A percentile compares a stretch with the other conserved stretches of the same genome.
Evolutionary conservation across 345 rosid species (phyloP).

Genomic region (Eucalyptus shirleyi): DNA sequence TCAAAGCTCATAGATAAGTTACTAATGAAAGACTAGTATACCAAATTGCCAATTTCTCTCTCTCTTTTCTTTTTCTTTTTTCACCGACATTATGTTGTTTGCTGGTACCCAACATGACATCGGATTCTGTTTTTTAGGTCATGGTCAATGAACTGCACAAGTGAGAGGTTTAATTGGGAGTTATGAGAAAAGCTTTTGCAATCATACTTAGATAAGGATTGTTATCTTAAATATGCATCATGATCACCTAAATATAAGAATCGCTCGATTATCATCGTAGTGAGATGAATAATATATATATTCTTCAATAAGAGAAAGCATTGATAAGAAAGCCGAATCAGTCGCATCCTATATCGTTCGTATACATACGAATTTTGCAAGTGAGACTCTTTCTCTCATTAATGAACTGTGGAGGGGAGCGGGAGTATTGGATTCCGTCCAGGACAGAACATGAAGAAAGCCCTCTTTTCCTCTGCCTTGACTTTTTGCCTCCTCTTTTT

Average conservation of each 20-base stretch:
- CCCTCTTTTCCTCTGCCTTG: not conserved
- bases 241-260: not conserved
- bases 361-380: not conserved
- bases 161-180: not conserved
- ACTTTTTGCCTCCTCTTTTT: not conserved
- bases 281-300: fast-evolving
- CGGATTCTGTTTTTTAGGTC: not conserved
- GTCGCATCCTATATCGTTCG: not conserved
- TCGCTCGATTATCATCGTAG: not conserved
- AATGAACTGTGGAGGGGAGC: not conserved
- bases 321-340: not conserved
- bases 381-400: not conserved
- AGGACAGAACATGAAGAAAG: not conserved
- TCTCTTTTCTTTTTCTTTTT: not conserved
- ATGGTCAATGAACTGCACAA: not conserved
- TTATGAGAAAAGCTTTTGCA: not conserved
- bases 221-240: not conserved
- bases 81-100: not conserved
- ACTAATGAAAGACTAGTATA: not conserved
- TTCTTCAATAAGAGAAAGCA: not conserved
- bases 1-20: not conserved
- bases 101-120: not conserved
- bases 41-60: not conserved
- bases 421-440: not conserved
- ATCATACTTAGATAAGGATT: not conserved